These are phyloP conservation scores for Xylaria digitata DNA, from an alignment of 2,329 filamentous ascomycete genomes.

Conservation along the genomic window DNA sequence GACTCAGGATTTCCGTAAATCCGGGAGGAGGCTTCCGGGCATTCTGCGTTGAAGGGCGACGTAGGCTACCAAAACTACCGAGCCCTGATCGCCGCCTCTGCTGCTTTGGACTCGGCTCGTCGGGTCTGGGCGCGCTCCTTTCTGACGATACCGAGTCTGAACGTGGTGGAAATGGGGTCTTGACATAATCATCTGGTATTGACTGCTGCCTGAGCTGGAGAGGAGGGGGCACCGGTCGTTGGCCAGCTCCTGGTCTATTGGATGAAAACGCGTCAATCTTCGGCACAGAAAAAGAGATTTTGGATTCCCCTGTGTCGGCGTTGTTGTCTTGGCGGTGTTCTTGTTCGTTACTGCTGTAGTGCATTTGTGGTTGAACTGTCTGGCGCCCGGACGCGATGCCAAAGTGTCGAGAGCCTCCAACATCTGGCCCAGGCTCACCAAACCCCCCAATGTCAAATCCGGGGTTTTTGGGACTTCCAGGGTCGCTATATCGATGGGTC, in stretches of 20 bases:
- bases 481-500: conserved; percentile 44
- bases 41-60: conserved; percentile 24
- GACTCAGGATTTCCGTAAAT: conserved; percentile 32
- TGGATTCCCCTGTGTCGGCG: conserved; percentile 3
- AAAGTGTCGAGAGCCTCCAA: conserved; percentile 12
- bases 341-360: background rate
- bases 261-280: conserved; percentile 38
- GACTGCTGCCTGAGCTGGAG: conserved; percentile 42
- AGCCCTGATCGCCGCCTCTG: conserved; percentile 38
- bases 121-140: conserved; percentile 23
- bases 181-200: conserved; percentile 39
- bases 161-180: conserved; percentile 43
- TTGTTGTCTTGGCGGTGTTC: background rate
- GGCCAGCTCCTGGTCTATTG: conserved; percentile 28
- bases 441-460: conserved; percentile 33
- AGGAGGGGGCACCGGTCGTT: conserved; percentile 38
- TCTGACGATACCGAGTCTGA: conserved; percentile 24
- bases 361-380: conserved; percentile 15
- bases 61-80: conserved; percentile 27
- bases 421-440: conserved; percentile 39
- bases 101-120: conserved; percentile 29
- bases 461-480: conserved; percentile 39
- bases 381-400: conserved; percentile 12
- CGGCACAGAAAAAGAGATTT: conserved; percentile 38
- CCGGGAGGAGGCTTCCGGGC: conserved; percentile 27